Percentiles rank a stretch among this genome's conserved stretches.
Evolutionary conservation across 495 filamentous ascomycete genomes (phyloP).

Genomic region (Bryoglossum gracile): DNA sequence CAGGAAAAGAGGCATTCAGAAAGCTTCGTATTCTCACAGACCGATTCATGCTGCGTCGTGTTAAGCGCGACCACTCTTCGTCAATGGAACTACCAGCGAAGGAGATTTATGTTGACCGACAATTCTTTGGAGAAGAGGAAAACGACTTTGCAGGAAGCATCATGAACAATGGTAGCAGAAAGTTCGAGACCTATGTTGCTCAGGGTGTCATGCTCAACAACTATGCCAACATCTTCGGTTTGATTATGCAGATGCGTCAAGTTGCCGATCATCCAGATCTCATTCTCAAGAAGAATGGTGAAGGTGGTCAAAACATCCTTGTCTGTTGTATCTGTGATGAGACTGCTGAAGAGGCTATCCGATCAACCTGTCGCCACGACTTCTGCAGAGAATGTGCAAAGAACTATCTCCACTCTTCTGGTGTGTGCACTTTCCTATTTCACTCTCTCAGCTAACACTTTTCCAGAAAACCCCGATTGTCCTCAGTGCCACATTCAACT

Average conservation of each 20-base stretch:
- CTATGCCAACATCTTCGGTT: constrained; percentile 81
- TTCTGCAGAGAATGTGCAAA: constrained; percentile 89
- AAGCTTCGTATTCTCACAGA: constrained; percentile 83
- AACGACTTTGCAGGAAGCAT: constrained; percentile 92
- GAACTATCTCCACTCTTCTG: constrained; percentile 70
- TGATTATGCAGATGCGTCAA: constrained; percentile 98
- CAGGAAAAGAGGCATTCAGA: constrained; percentile 57
- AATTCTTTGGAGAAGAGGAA: constrained; percentile 93
- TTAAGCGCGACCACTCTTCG: constrained; percentile 85
- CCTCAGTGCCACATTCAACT: constrained; percentile 87
- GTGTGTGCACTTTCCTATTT: constrained; percentile 28
- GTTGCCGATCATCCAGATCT: constrained; percentile 93
- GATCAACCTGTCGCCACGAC: constrained; percentile 85
- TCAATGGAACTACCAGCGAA: constrained; percentile 95
- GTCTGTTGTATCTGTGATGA: constrained; percentile 95
- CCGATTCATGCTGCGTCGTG: constrained; percentile 86
- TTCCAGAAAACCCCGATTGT: constrained; percentile 58
- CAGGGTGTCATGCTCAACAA: constrained; percentile 94
- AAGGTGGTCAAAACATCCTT: constrained; percentile 81
- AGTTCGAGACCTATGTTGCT: constrained; percentile 92
- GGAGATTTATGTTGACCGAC: constrained; percentile 81
- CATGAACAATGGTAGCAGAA: constrained; percentile 78
- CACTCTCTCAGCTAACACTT: neutral
- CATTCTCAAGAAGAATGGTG: constrained; percentile 76
- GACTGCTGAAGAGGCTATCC: constrained; percentile 87